A percentile compares a stretch with the other conserved stretches of the same genome.
Evolutionary conservation across 345 rosid species (phyloP).

Genomic region (Lepidium aucheri): DNA sequence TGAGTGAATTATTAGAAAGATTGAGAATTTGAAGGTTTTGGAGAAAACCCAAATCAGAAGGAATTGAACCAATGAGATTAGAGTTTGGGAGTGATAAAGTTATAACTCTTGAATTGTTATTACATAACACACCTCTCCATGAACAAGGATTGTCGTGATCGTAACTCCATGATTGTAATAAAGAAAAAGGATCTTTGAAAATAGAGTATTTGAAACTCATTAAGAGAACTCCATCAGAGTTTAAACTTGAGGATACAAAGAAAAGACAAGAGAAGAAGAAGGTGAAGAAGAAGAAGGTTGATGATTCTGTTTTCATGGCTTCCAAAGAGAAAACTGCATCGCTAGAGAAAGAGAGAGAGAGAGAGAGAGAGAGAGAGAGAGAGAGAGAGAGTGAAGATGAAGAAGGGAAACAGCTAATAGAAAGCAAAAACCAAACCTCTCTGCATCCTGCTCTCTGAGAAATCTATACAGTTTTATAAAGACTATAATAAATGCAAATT

Average conservation of each 20-base stretch:
- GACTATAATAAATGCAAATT: conserved; percentile 18
- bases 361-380: too few species aligned
- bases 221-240: conserved; percentile 67
- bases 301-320: conserved; percentile 21
- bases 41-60: conserved; percentile 61
- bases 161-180: conserved; percentile 53
- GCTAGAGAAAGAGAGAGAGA: conserved; percentile 9
- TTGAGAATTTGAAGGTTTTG: conserved; percentile 52
- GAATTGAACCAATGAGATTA: conserved; percentile 64
- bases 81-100: conserved; percentile 55
- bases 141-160: conserved; percentile 63
- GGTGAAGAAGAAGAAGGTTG: conserved; percentile 14
- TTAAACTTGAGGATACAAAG: conserved; percentile 19
- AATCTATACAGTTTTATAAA: conserved; percentile 12
- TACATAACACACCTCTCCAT: conserved; percentile 75
- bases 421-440: conserved; percentile 17
- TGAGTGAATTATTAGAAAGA: conserved; percentile 77
- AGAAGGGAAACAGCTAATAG: conserved; percentile 28
- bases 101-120: conserved; percentile 38
- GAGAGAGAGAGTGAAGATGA: conserved; percentile 32
- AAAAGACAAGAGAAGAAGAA: conserved; percentile 31
- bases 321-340: too few species aligned
- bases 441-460: conserved; percentile 24
- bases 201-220: conserved; percentile 69
- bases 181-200: conserved; percentile 58